These are phyloP conservation scores for Hamamelis virginiana DNA, from an alignment of 164 flowering plant genomes.

Conservation along the genomic window DNA sequence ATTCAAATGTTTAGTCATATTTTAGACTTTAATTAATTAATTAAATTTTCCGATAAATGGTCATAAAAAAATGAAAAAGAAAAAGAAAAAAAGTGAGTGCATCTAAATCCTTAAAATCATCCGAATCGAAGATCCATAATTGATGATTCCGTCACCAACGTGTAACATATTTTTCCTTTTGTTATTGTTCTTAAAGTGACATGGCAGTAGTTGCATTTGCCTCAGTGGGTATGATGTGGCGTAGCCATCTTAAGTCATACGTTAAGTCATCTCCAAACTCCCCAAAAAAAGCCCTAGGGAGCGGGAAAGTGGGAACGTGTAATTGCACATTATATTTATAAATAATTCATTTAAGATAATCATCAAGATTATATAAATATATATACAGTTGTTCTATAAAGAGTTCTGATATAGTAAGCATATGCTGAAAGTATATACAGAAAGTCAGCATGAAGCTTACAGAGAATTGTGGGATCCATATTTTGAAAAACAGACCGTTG, in stretches of 20 bases:
- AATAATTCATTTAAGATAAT: slow-evolving; percentile 6
- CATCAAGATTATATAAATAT: slow-evolving; percentile 6
- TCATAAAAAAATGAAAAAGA: no score
- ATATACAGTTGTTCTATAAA: no score
- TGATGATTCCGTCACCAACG: slow-evolving; percentile 11
- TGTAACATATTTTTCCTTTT: slow-evolving; percentile 1
- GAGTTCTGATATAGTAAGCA: no score
- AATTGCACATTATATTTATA: background rate
- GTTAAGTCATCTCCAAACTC: slow-evolving; percentile 17
- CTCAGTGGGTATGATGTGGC: slow-evolving; percentile 17
- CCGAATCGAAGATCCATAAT: slow-evolving; percentile 15
- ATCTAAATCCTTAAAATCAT: slow-evolving; percentile 8
- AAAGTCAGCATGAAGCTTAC: no score
- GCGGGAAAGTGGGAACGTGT: slow-evolving; percentile 19
- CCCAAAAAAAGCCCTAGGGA: background rate
- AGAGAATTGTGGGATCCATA: no score
- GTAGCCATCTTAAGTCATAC: slow-evolving; percentile 10
- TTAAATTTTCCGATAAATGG: background rate
- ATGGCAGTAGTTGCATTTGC: background rate
- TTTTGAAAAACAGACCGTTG: no score
- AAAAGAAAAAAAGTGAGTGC: no score
- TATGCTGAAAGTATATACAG: no score
- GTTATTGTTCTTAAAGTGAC: background rate
- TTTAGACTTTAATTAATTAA: no score
- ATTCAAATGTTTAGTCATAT: no score